Evolutionary conservation across 2,329 filamentous ascomycete genomes (phyloP), one percentile per base, ranked within the genome.

Genomic region (Geosmithia morbida): DNA sequence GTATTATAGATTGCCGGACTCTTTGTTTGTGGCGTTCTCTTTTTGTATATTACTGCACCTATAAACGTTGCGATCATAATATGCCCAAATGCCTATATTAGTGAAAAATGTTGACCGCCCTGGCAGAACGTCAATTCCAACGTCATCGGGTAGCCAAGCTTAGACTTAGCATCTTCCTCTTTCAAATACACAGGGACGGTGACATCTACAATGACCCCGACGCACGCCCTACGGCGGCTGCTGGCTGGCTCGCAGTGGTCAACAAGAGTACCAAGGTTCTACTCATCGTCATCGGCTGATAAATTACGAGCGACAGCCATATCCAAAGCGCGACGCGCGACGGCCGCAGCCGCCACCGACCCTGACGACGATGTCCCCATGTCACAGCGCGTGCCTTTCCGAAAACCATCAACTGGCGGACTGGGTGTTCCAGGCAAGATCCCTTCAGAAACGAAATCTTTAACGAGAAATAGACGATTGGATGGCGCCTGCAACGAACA

Each of bases 371-470:
- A 26, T 33, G 17, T 48, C 6, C 39, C 42, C 14, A 18, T 43
- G 11, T 11, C 33, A 11, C 33, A 37, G 11, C 19, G 40, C 7
- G 22, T 43, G 16, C 48, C 48, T 5, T 18, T 49, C 30, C 16
- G 17, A 13, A 49, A 49, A 30, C 44, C 48, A 7, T 43, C 22
- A 13, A 46, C 48, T 10, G 22, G n/a, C 17, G 44, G 44, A 18
- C 43, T 46, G 20, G 43, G 46, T 10, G 42, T 48, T 13, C 48
- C 48, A 7, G 19, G 30, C 2, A 41, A 41, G 3, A 20, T 40
- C 10, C 44, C 48, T 8, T 49, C 48, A 0, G 22, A 43, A 40
- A 7, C 47, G 1, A 47, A 37, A 16, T 11, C 41, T 11, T 7
- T 4, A 41, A 18, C 16, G 41, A 26, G 19, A 19, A 18, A 6